These are phyloP conservation scores for Scenedesmus sp. DNA, from an alignment of 163 green algal species.

Conservation along the genomic window DNA sequence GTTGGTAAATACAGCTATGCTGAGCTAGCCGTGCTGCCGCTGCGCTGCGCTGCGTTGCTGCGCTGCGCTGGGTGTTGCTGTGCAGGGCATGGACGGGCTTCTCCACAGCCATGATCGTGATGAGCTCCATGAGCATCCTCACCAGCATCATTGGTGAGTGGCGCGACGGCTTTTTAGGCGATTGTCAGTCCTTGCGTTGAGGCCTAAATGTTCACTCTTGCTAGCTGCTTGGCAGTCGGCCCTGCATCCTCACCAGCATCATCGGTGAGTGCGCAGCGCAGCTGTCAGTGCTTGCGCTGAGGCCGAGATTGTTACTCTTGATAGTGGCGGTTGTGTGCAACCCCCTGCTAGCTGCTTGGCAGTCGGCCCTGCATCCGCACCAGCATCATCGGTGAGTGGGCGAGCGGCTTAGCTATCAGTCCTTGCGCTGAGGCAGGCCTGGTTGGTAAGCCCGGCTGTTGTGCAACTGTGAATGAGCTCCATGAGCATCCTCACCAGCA, in stretches of 20 bases:
- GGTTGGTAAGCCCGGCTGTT: too few relatives aligned
- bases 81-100: constrained; percentile 13
- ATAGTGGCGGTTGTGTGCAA: too few relatives aligned
- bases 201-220: not conserved
- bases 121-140: constrained; percentile 24
- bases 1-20: too few relatives aligned
- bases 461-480: not conserved
- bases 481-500: constrained; percentile 41
- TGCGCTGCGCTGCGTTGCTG: too few relatives aligned
- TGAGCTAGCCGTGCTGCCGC: too few relatives aligned
- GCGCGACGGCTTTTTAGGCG: not conserved
- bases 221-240: not conserved
- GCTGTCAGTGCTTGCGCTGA: too few relatives aligned
- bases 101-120: constrained; percentile 15
- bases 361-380: not conserved
- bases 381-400: not conserved
- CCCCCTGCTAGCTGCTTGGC: too few relatives aligned
- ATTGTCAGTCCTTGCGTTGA: too few relatives aligned
- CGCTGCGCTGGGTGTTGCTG: not conserved
- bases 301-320: too few relatives aligned
- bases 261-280: too few relatives aligned
- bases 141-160: constrained; percentile 33
- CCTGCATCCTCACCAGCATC: not conserved
- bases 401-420: too few relatives aligned
- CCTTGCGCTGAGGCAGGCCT: too few relatives aligned